phyloP scores from a whole-genome alignment of 768 basidiomycete species.

The Chalciporus pseudorubinellus region DNA sequence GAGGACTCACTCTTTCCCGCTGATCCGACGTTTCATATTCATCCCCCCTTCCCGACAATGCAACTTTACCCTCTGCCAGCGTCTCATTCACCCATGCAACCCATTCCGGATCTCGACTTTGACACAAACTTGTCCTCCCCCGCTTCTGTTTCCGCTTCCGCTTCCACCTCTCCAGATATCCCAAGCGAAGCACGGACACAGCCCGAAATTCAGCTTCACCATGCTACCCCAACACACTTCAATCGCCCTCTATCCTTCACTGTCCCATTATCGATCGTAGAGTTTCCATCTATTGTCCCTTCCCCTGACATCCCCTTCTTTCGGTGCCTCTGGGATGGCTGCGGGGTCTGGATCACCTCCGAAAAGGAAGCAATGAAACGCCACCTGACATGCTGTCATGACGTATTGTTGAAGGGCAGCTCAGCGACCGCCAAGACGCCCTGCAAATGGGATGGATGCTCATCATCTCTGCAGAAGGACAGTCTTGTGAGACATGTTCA shows the following conservation, averaged over 20 bases:
- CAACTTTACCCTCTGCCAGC: not conserved
- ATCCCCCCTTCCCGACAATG: not conserved
- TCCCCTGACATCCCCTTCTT: slow-evolving; percentile 9
- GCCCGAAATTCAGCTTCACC: not conserved
- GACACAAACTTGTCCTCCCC: not conserved
- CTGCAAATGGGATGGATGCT: slow-evolving; percentile 18
- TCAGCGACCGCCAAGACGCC: not conserved
- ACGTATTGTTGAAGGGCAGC: slow-evolving; percentile 1
- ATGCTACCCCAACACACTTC: not conserved
- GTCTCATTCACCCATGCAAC: not conserved
- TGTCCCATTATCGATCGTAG: slow-evolving; percentile 7
- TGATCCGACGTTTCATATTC: not conserved
- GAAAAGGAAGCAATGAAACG: slow-evolving; percentile 10
- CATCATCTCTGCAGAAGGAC: not conserved
- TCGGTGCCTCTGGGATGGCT: slow-evolving; percentile 15
- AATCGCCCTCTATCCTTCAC: not conserved
- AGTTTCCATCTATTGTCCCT: slow-evolving; percentile 1
- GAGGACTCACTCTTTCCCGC: not conserved
- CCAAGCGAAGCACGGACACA: not conserved
- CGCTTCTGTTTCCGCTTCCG: too few relatives aligned
- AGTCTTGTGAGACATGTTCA: slow-evolving; percentile 18
- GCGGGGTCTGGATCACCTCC: slow-evolving; percentile 19
- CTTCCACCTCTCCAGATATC: not conserved
- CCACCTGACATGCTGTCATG: slow-evolving; percentile 13
- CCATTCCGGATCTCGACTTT: not conserved